Evolutionary conservation across 306 rosid species (phyloP), one percentile per base, ranked within the genome.

Genomic region (Morella rubra): DNA sequence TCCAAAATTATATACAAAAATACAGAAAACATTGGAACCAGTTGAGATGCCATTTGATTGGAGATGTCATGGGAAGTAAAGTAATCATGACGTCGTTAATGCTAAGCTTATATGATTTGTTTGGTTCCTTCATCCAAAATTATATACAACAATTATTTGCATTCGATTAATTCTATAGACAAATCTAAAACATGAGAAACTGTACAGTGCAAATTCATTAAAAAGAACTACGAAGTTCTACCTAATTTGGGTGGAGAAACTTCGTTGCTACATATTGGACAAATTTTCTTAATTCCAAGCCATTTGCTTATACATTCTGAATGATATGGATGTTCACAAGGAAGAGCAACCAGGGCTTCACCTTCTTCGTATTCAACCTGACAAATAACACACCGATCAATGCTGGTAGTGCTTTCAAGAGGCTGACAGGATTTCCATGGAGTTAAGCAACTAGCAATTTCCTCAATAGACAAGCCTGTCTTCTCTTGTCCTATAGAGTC

Each of bases 311-410:
- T 90, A 81, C 98, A 95, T 45, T 87, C 93, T 40, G 78, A 18
- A 83, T 95, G 98, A 74, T 90, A 95, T 80, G 91, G 91, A 78
- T 95, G 98, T 9, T 90, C 90, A 80, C 98, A 95, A 10, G 85
- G 83, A 84, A 90, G 89, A 45, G 88, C 81, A 55, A 81, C 89
- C 45, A 92, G 44, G 0, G 44, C 61, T 80, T 92, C 93, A 60
- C 88, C 96, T 50, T 90, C 87, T 78, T 88, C 94, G 74, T 90
- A 91, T 77, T 94, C 98, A 83, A 87, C 70, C 76, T 95, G 97
- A 74, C 98, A 95, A 72, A 95, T 74, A 71, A 95, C 98, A 75
- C 97, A 95, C 16, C 87, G 82, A 76, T 89, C 98, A 4, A 79
- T 86, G 15, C 81, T 86, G 27, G 47, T 85, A 58, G 59, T 79